A percentile compares a stretch with the other conserved stretches of the same genome.
phyloP scores from a whole-genome alignment of 2,329 filamentous ascomycete species.

The Scedosporium dehoogii region DNA sequence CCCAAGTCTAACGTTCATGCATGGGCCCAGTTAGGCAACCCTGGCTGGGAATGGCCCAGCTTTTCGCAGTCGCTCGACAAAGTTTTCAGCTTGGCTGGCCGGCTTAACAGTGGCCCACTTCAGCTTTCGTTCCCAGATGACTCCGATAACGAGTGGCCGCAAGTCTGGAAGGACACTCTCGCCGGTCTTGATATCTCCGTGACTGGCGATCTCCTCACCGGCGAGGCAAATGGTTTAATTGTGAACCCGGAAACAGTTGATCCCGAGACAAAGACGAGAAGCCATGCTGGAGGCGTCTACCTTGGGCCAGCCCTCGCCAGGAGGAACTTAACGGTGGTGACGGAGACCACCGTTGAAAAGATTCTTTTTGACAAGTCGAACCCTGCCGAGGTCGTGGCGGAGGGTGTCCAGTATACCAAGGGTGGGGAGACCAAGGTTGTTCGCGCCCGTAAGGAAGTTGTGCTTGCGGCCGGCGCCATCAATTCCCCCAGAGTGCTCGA shows the following conservation, averaged over 20 bases:
- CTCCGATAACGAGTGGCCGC: no score
- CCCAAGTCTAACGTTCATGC: no score
- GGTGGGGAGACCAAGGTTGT: constrained; percentile 11
- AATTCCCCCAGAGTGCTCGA: constrained; percentile 32
- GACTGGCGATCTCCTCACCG: neutral
- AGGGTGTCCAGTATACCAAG: constrained; percentile 12
- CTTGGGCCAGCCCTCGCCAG: constrained; percentile 12
- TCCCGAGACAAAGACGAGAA: constrained; percentile 15
- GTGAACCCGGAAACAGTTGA: constrained; percentile 13
- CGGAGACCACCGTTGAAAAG: constrained; percentile 14
- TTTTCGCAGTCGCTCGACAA: no score
- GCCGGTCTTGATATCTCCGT: no score
- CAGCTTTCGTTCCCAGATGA: no score
- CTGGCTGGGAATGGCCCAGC: no score
- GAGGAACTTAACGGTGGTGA: constrained; percentile 16
- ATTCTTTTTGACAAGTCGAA: constrained; percentile 14
- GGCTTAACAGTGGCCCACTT: no score
- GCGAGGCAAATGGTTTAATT: constrained; percentile 7
- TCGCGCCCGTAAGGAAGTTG: constrained; percentile 26
- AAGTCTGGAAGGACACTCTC: no score
- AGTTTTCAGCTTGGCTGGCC: no score
- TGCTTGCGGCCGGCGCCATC: constrained; percentile 30
- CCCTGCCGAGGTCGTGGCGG: constrained; percentile 10
- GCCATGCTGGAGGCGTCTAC: constrained; percentile 16
- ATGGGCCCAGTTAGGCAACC: no score